These are phyloP conservation scores for Colletotrichum tropicale DNA, from an alignment of 2,329 filamentous ascomycete species.

Conservation along the genomic window DNA sequence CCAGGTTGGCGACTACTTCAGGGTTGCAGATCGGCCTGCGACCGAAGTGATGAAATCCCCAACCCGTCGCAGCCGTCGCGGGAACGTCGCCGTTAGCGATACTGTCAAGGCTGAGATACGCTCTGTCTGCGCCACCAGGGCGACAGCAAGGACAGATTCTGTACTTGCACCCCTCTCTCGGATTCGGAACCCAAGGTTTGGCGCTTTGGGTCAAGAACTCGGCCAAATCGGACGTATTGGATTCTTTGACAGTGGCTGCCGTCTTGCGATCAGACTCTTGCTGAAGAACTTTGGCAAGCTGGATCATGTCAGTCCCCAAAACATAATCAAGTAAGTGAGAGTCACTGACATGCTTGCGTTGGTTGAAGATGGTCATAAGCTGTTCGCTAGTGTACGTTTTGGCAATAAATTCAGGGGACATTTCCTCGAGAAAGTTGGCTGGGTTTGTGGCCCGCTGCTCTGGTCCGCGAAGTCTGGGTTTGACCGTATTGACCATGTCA, in stretches of 20 bases:
- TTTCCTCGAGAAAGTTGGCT: conserved; percentile 49
- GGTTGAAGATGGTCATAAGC: conserved; percentile 49
- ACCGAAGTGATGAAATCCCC: conserved; percentile 52
- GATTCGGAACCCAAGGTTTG: conserved; percentile 41
- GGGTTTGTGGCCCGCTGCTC: conserved; percentile 43
- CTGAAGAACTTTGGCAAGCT: conserved; percentile 12
- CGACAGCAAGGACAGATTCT: conserved; percentile 57
- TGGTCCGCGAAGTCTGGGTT: conserved; percentile 41
- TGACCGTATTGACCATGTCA: conserved; percentile 33
- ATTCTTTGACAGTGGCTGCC: neutral
- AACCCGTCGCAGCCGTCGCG: conserved; percentile 54
- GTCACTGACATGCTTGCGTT: conserved; percentile 51
- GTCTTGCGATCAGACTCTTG: conserved; percentile 5
- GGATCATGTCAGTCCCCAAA: no score
- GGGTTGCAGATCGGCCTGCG: conserved; percentile 48
- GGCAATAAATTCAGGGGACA: conserved; percentile 42
- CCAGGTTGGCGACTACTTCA: conserved; percentile 42
- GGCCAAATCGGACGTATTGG: neutral
- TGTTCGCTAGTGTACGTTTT: conserved; percentile 51
- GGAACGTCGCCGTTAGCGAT: conserved; percentile 55
- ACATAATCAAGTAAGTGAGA: neutral
- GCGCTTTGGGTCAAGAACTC: neutral
- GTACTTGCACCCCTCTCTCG: conserved; percentile 51
- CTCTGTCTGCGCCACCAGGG: conserved; percentile 43
- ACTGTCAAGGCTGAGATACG: conserved; percentile 54